These are phyloP conservation scores for Pisolithus sp. DNA, from an alignment of 768 basidiomycete species.

Conservation along the genomic window DNA sequence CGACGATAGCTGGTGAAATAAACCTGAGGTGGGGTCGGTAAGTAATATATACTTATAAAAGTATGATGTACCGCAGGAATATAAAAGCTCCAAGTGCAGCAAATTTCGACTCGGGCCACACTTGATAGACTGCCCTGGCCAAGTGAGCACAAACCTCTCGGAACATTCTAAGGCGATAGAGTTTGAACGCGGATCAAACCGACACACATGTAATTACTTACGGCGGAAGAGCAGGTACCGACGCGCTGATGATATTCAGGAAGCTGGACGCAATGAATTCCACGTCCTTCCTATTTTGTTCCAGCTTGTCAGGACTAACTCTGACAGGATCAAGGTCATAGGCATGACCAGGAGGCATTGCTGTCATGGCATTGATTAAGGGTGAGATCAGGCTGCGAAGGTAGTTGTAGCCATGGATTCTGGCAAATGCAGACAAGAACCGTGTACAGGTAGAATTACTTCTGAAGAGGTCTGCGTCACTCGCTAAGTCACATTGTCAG, in stretches of 20 bases:
- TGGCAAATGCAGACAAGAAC: conserved; percentile 80
- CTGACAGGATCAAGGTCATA: conserved; percentile 75
- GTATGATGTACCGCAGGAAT: conserved; percentile 60
- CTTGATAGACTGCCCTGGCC: conserved; percentile 64
- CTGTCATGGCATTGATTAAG: conserved; percentile 66
- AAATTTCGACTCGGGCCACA: conserved; percentile 77
- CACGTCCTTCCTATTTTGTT: conserved; percentile 64
- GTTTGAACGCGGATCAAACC: not conserved
- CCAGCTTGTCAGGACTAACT: conserved; percentile 51
- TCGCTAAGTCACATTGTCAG: conserved; percentile 41
- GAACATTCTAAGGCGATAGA: conserved; percentile 54
- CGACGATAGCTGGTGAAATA: conserved; percentile 85
- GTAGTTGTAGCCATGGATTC: conserved; percentile 88
- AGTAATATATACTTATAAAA: not conserved
- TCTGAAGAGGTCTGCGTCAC: conserved; percentile 77
- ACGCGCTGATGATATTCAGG: conserved; percentile 66
- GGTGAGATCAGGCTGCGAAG: conserved; percentile 75
- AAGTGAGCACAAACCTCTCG: conserved; percentile 85
- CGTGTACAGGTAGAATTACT: conserved; percentile 84
- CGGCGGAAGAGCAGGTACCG: conserved; percentile 67
- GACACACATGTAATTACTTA: conserved; percentile 32
- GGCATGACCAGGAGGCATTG: conserved; percentile 64
- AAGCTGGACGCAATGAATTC: conserved; percentile 71
- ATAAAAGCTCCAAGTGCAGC: conserved; percentile 86
- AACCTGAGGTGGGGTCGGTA: conserved; percentile 44